Base-by-base conservation (phyloP, 306 rosid species). In the Herpetospermum pedunculosum region DNA sequence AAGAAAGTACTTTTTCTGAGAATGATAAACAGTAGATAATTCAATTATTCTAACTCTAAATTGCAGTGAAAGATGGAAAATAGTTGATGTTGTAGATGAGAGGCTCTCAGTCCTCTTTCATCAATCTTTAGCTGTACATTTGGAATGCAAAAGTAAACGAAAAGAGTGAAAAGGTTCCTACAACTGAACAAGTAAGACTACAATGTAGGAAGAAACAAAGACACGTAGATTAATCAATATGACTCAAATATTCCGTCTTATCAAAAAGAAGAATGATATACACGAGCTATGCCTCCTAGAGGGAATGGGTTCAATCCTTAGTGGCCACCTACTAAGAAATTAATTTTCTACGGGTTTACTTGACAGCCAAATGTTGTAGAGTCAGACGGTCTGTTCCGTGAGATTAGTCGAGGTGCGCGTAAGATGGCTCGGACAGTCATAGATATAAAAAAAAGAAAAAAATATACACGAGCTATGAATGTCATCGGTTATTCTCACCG, bases 401-500 rank as follows among this genome's bases (percentile, higher is more conserved):
- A n/a, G n/a, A n/a, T n/a, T n/a, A n/a, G n/a, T n/a, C n/a, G n/a
- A n/a, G n/a, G n/a, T n/a, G n/a, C n/a, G n/a, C n/a, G n/a, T n/a
- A n/a, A n/a, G n/a, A n/a, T n/a, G n/a, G n/a, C n/a, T n/a, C n/a
- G n/a, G n/a, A n/a, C n/a, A n/a, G n/a, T n/a, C n/a, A n/a, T n/a
- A n/a, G n/a, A n/a, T n/a, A n/a, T n/a, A n/a, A n/a, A n/a, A n/a
- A n/a, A n/a, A n/a, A n/a, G n/a, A n/a, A n/a, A n/a, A n/a, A n/a
- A n/a, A n/a, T 38, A 64, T 12, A 4, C 7, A 38, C 49, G 4
- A 21, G 12, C 48, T 35, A 29, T 26, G 16, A 30, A 41, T 18
- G 28, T 13, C 71, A 49, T 32, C 16, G 15, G 8, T 32, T n/a
- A 44, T 75, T 28, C 82, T 76, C 23, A 92, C 98, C 95, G 14